Conservation (phyloP, 495 filamentous ascomycete species). For the Aspergillus saccharolyticus region DNA sequence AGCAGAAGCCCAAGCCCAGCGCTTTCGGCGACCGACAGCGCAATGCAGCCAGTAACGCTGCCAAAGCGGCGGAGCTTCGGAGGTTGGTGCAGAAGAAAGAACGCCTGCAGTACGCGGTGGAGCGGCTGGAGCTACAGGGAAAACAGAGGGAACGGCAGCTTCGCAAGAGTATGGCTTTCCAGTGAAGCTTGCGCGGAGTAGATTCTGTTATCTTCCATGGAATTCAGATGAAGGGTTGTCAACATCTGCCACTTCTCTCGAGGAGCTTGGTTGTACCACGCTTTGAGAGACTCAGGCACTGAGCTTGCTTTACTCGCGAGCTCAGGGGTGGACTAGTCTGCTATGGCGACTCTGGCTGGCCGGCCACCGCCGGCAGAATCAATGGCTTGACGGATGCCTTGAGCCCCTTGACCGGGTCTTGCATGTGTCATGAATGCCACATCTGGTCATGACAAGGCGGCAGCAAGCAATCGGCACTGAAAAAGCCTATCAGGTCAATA, state of each 20-base stretch:
- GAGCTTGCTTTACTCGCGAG: background rate
- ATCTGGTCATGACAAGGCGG: too few relatives aligned
- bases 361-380: too few relatives aligned
- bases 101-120: slow-evolving; percentile 69
- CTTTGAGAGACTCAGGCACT: background rate
- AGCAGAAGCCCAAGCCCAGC: slow-evolving; percentile 19
- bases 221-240: too few relatives aligned
- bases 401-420: background rate
- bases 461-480: too few relatives aligned
- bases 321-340: background rate
- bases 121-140: slow-evolving; percentile 63
- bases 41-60: slow-evolving; percentile 24
- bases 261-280: too few relatives aligned
- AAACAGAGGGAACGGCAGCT: slow-evolving; percentile 66
- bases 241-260: background rate
- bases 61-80: slow-evolving; percentile 57
- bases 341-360: too few relatives aligned
- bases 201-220: too few relatives aligned
- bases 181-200: too few relatives aligned
- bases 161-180: slow-evolving; percentile 70
- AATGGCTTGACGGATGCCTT: too few relatives aligned
- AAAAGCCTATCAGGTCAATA: too few relatives aligned
- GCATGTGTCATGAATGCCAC: background rate
- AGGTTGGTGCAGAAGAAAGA: slow-evolving; percentile 71
- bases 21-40: slow-evolving; percentile 23